Evolutionary conservation across 2,329 filamentous ascomycete genomes (phyloP).

Genomic region (Aspergillus sp.): DNA sequence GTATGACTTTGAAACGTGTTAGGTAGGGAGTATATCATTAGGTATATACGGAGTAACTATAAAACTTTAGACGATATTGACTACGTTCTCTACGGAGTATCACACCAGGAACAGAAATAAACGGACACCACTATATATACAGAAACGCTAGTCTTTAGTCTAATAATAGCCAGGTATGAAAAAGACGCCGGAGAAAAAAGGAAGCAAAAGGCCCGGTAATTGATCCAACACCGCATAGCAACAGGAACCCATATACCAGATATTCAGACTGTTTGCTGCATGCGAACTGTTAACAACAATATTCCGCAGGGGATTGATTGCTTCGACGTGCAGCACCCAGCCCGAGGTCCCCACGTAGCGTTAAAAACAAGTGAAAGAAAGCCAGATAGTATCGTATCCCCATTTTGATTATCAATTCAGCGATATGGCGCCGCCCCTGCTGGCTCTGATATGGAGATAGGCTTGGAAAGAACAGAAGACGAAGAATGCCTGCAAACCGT

Average conservation of each 20-base stretch:
- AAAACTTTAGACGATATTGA: background rate
- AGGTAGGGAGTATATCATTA: too few relatives aligned
- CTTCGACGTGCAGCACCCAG: background rate
- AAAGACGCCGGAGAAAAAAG: slow-evolving; percentile 1
- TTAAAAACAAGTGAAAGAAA: background rate
- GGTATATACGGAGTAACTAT: background rate
- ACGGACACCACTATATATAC: background rate
- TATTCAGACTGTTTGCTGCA: background rate
- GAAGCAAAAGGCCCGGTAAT: background rate
- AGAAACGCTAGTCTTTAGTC: background rate
- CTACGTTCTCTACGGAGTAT: background rate
- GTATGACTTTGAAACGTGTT: too few relatives aligned
- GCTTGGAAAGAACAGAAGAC: slow-evolving; percentile 88
- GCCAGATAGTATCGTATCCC: too few relatives aligned
- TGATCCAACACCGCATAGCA: background rate
- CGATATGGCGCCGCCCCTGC: slow-evolving; percentile 73
- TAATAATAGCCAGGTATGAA: background rate
- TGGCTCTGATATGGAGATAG: slow-evolving; percentile 74
- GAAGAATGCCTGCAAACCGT: slow-evolving; percentile 61
- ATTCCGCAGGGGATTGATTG: background rate
- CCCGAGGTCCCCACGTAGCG: background rate
- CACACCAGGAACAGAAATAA: background rate
- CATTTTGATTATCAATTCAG: slow-evolving; percentile 42
- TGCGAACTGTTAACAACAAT: too few relatives aligned
- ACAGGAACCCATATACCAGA: background rate